A percentile compares a stretch with the other conserved stretches of the same genome.
phyloP scores from a whole-genome alignment of 495 filamentous ascomycete genomes.

The Choiromyces venosus region DNA sequence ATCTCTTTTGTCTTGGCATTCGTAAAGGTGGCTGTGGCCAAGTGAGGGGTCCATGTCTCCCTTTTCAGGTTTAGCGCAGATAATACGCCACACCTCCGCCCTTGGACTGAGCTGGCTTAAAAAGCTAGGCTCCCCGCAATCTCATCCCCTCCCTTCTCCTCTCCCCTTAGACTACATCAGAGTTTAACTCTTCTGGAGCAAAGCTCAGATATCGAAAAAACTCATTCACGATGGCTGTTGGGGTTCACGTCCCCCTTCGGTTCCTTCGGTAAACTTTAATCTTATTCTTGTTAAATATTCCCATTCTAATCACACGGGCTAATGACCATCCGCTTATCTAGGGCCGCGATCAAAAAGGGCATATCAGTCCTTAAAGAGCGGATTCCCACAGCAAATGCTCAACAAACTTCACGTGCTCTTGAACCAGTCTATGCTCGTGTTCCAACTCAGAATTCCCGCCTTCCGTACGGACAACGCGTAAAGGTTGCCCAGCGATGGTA shows the following conservation, averaged over 20 bases:
- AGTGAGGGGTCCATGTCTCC: background rate
- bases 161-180: background rate
- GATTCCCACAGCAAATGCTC: slow-evolving; percentile 18
- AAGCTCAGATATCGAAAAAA: slow-evolving; percentile 2
- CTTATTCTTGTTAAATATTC: background rate
- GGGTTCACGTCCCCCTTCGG: slow-evolving; percentile 41
- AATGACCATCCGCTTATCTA: slow-evolving; percentile 11
- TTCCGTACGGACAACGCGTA: slow-evolving; percentile 19
- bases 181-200: background rate
- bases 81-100: background rate
- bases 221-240: slow-evolving; percentile 37
- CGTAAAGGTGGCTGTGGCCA: background rate
- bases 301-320: background rate
- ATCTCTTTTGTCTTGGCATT: background rate
- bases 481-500: slow-evolving; percentile 33
- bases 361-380: slow-evolving; percentile 28
- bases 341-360: slow-evolving; percentile 37
- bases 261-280: slow-evolving; percentile 39
- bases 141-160: background rate
- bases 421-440: slow-evolving; percentile 32
- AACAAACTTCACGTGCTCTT: slow-evolving; percentile 19
- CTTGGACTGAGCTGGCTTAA: background rate
- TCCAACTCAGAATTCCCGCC: slow-evolving; percentile 12
- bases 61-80: background rate
- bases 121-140: slow-evolving; percentile 4